A percentile compares a stretch with the other conserved stretches of the same genome.
phyloP scores from a whole-genome alignment of 441 rosid species.

The Gossypium davidsonii region DNA sequence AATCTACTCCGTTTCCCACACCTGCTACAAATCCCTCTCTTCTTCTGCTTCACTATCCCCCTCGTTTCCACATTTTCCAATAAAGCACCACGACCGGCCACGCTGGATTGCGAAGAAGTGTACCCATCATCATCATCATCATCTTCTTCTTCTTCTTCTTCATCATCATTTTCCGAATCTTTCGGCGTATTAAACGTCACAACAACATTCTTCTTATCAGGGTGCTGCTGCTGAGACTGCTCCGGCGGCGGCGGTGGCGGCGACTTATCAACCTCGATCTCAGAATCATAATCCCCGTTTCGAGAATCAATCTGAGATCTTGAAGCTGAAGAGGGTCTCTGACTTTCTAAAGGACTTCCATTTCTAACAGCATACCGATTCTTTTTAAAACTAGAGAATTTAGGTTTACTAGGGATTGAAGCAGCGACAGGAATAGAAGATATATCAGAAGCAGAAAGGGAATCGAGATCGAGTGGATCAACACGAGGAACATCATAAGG shows the following conservation, averaged over 20 bases:
- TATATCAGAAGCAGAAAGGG: constrained; percentile 14
- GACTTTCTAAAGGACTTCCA: not conserved
- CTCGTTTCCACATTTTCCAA: not conserved
- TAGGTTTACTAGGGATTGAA: constrained; percentile 19
- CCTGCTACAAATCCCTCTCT: constrained; percentile 33
- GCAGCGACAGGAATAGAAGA: constrained; percentile 29
- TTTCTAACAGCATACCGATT: not conserved
- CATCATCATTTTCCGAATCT: constrained; percentile 14
- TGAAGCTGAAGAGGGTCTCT: constrained; percentile 11
- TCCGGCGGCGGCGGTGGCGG: not conserved
- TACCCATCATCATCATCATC: constrained; percentile 25
- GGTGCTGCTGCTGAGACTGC: not conserved
- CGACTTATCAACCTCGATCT: not conserved
- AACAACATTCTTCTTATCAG: constrained; percentile 21
- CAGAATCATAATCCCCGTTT: constrained; percentile 9
- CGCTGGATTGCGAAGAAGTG: constrained; percentile 14
- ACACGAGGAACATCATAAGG: constrained; percentile 35
- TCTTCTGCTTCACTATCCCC: constrained; percentile 13
- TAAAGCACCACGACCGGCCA: not conserved
- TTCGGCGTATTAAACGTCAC: constrained; percentile 35
- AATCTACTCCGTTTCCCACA: constrained; percentile 39
- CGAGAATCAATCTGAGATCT: constrained; percentile 6
- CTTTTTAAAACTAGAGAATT: constrained; percentile 21
- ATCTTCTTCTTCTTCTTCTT: constrained; percentile 22
- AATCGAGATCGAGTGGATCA: constrained; percentile 33